Percentiles rank a stretch among this genome's conserved stretches.
Conservation (phyloP, 306 rosid genomes). For the Quercus dentata region DNA sequence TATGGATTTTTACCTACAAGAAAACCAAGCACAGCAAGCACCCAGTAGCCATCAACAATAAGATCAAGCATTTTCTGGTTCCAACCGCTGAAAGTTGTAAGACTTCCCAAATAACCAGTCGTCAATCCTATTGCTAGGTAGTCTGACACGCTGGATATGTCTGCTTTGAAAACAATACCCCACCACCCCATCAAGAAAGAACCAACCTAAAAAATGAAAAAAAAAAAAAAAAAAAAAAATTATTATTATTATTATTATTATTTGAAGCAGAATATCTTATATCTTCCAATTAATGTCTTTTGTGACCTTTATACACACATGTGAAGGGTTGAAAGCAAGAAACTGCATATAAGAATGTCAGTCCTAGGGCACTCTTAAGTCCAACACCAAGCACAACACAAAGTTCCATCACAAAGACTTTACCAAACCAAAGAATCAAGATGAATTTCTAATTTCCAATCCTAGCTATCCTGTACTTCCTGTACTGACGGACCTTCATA, state of each 20-base stretch:
- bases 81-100: constrained; percentile 94
- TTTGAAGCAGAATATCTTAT: constrained; percentile 1
- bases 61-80: constrained; percentile 92
- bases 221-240: not conserved
- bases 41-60: constrained; percentile 61
- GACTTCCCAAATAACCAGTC: constrained; percentile 91
- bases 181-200: constrained; percentile 96
- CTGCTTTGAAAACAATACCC: constrained; percentile 78
- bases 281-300: not conserved
- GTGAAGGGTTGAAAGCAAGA: not conserved
- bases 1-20: constrained; percentile 49
- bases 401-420: not conserved
- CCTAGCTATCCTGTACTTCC: not conserved
- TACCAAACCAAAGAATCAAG: not conserved
- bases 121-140: constrained; percentile 69
- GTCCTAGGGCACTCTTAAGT: not conserved
- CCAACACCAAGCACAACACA: not conserved
- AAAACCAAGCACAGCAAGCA: constrained; percentile 57
- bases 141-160: constrained; percentile 61
- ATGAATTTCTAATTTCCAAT: not conserved
- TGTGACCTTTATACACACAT: not conserved
- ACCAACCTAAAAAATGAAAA: constrained; percentile 53
- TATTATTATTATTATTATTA: too few species aligned
- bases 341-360: not conserved
- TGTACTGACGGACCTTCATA: not conserved